These are phyloP conservation scores for Closterium sp. DNA, from an alignment of 139 green algal genomes.

Conservation along the genomic window DNA sequence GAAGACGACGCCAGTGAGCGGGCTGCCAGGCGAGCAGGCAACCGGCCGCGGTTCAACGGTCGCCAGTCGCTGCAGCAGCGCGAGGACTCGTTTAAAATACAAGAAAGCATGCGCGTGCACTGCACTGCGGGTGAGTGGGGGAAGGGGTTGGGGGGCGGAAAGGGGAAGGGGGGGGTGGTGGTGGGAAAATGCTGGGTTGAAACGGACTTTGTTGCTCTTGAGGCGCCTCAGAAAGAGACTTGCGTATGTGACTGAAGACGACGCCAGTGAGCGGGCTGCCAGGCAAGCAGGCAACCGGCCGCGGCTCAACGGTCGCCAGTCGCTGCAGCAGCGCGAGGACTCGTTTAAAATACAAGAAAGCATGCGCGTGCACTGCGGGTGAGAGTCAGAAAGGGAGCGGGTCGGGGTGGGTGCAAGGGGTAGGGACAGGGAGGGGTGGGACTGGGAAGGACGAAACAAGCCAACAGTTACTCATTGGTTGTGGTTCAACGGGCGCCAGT, in stretches of 20 bases:
- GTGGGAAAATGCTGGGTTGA: background rate
- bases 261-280: slow-evolving; percentile 3
- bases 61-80: slow-evolving; percentile 16
- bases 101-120: slow-evolving; percentile 30
- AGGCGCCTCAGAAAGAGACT: too few relatives aligned
- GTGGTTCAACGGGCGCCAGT: too few relatives aligned
- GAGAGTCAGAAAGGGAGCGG: too few relatives aligned
- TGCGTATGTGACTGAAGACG: background rate
- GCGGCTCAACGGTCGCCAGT: slow-evolving; percentile 19
- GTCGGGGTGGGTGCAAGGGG: too few relatives aligned
- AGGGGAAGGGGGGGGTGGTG: background rate
- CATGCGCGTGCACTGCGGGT: slow-evolving; percentile 44
- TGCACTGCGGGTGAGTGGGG: slow-evolving; percentile 23
- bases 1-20: slow-evolving; percentile 12
- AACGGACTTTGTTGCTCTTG: too few relatives aligned
- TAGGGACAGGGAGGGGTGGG: background rate
- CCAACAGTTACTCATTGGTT: too few relatives aligned
- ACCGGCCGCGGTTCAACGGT: slow-evolving; percentile 17
- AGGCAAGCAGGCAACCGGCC: background rate
- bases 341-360: slow-evolving; percentile 14
- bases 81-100: slow-evolving; percentile 9
- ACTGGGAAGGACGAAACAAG: too few relatives aligned
- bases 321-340: slow-evolving; percentile 13
- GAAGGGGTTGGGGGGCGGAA: background rate
- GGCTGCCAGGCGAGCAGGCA: background rate